phyloP scores from a whole-genome alignment of 164 flowering plant species.

The Piper longum region DNA sequence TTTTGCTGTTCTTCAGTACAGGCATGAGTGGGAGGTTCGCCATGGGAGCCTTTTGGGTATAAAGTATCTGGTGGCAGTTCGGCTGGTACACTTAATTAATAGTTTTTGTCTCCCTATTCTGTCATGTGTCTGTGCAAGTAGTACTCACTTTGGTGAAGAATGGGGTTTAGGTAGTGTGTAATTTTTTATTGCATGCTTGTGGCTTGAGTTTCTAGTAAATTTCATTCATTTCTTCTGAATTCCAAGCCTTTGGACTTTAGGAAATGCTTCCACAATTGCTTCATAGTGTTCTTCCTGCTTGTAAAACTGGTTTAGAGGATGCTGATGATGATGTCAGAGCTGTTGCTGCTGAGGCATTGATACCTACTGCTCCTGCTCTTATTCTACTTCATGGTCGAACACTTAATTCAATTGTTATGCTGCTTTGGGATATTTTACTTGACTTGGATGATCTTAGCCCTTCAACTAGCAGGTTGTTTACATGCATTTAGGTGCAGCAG shows the following conservation, averaged over 20 bases:
- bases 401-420: slow-evolving; percentile 76
- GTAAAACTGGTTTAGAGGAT: slow-evolving; percentile 87
- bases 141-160: too few species aligned
- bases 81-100: slow-evolving; percentile 38
- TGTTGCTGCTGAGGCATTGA: slow-evolving; percentile 93
- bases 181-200: too few species aligned
- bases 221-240: neutral
- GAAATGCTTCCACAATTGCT: slow-evolving; percentile 86
- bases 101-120: neutral
- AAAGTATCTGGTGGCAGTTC: slow-evolving; percentile 91
- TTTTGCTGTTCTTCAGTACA: slow-evolving; percentile 43
- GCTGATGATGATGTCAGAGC: slow-evolving; percentile 99
- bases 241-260: slow-evolving; percentile 15
- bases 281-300: slow-evolving; percentile 67
- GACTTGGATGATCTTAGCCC: slow-evolving; percentile 98
- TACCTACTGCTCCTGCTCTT: slow-evolving; percentile 75
- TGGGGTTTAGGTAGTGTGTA: too few species aligned
- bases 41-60: slow-evolving; percentile 97
- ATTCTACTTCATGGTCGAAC: slow-evolving; percentile 51
- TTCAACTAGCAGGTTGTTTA: slow-evolving; percentile 81
- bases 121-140: too few species aligned
- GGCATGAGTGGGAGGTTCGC: slow-evolving; percentile 99
- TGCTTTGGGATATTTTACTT: slow-evolving; percentile 96
- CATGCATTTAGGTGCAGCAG: neutral
- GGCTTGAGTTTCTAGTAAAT: too few species aligned